These are phyloP conservation scores for Kwoniella sp. DNA, from an alignment of 768 basidiomycete species.

Conservation along the genomic window DNA sequence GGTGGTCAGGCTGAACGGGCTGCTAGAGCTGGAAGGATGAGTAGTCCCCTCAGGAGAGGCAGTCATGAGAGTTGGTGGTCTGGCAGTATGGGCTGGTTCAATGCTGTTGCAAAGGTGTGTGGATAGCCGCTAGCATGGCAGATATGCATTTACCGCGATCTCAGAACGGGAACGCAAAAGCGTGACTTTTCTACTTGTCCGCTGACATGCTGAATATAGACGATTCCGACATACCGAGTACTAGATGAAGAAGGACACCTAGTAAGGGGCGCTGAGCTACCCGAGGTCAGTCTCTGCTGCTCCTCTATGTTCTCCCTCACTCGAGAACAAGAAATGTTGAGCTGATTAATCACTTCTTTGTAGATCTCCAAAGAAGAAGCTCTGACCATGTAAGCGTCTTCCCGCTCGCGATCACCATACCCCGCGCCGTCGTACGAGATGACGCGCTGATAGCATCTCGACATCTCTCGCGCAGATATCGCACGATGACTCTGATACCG, in stretches of 20 bases:
- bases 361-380: conserved; percentile 48
- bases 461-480: conserved; percentile 27
- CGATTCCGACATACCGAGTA: conserved; percentile 82
- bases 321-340: too few relatives aligned
- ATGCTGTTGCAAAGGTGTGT: conserved; percentile 52
- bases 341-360: neutral
- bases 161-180: too few relatives aligned
- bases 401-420: too few relatives aligned
- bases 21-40: conserved; percentile 39
- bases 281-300: conserved; percentile 62
- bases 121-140: too few relatives aligned
- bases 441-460: too few relatives aligned
- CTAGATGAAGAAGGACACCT: conserved; percentile 77
- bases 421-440: too few relatives aligned
- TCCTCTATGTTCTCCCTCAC: too few relatives aligned
- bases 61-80: conserved; percentile 54
- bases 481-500: conserved; percentile 59
- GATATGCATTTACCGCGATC: too few relatives aligned
- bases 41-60: conserved; percentile 45
- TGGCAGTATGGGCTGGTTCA: conserved; percentile 47
- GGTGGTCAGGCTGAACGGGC: conserved; percentile 43
- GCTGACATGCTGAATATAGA: conserved; percentile 21
- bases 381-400: conserved; percentile 62
- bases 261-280: conserved; percentile 71
- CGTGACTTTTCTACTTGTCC: too few relatives aligned